Evolutionary conservation across 306 rosid species (phyloP).

Genomic region (Prunus mume): DNA sequence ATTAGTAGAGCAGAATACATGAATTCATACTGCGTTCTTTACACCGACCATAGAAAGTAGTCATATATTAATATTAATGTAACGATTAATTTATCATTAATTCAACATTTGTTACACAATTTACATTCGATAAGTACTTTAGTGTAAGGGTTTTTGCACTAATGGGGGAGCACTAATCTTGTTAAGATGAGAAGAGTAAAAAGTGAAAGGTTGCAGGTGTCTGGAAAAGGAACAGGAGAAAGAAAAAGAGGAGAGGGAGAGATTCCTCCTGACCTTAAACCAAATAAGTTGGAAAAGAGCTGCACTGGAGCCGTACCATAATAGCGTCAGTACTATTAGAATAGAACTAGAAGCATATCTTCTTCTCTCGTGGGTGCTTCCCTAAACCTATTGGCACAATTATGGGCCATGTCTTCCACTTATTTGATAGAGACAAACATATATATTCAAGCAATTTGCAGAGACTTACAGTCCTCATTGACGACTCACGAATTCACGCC

Average conservation of each 20-base stretch:
- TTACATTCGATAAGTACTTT: background rate
- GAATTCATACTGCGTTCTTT: background rate
- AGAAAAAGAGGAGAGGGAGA: background rate
- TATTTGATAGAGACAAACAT: conserved; percentile 21
- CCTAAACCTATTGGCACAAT: conserved; percentile 15
- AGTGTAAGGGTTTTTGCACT: too few species aligned
- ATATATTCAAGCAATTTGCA: background rate
- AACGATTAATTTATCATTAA: background rate
- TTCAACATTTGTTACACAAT: background rate
- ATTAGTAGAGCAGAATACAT: background rate
- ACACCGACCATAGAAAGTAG: background rate
- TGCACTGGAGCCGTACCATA: conserved; percentile 13
- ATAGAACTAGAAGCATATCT: conserved; percentile 14
- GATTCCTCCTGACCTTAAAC: background rate
- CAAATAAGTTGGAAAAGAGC: conserved; percentile 11
- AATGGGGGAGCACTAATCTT: too few species aligned
- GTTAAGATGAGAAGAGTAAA: background rate
- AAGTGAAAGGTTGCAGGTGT: background rate
- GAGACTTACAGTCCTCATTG: background rate
- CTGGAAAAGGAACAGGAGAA: background rate
- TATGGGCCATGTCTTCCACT: background rate
- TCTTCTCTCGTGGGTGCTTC: conserved; percentile 14
- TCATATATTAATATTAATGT: too few species aligned
- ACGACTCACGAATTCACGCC: background rate
- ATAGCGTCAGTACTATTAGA: conserved; percentile 7